Evolutionary conservation across 1,139 yeast species (phyloP), one percentile per base, ranked within the genome.

Genomic region (Pichia cactophila): DNA sequence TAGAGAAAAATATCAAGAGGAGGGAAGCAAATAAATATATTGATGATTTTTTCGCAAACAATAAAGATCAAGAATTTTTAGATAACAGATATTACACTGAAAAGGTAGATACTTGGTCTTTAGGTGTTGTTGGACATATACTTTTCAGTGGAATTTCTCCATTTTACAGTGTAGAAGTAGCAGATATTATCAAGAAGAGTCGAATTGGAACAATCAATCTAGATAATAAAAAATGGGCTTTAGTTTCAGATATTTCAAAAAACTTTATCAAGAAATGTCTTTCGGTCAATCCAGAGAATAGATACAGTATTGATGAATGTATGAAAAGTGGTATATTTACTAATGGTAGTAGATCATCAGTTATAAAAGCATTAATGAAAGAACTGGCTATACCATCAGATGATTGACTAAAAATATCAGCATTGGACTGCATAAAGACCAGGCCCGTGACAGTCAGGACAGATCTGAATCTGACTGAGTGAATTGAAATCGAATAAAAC

Each of bases 51-150:
- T 41, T 44, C 23, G 11, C 23, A 17, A 20, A 38, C 9, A 40
- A 44, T 12, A 35, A 28, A 5, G 42, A 40, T 3, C 11, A 33
- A 14, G 23, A 35, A 8, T 8, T 26, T 8, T 10, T 16, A 4
- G 17, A 17, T 10, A 28, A 17, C 28, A 6, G 11, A 26, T 81
- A 80, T 8, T 53, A 52, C 57, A 75, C 71, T 48, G 67, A 63
- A 39, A 79, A 78, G 57, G 81, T 86, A 58, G 88, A 83, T 61
- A 64, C 79, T 44, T 82, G 88, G 89, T 81, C 87, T 0, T 58
- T 81, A 8, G 88, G 87, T 0, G 73, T 82, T 0, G 73, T 81
- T 26, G 59, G 73, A 4, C 81, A 80, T 62, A 77, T 81, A 17
- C 65, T 82, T 63, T 61, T 71, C 11, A 74, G 77, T 38, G 86